Percentiles rank a stretch among this genome's conserved stretches.
These are phyloP conservation scores for Hemerocallis citrina DNA, from an alignment of 106 monocot species.

Conservation along the genomic window DNA sequence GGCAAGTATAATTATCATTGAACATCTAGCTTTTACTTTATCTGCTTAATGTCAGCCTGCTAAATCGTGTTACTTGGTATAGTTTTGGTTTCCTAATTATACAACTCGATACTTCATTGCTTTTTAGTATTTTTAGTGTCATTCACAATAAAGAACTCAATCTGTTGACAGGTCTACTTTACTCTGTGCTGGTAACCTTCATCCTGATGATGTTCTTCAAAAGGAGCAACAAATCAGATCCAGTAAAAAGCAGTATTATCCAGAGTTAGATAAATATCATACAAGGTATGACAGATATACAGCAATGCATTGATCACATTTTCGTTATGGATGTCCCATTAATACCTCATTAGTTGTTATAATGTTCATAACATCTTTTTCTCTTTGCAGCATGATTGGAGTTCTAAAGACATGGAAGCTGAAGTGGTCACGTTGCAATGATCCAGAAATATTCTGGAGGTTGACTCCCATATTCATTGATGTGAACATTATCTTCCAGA, in stretches of 20 bases:
- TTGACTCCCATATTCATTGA: slow-evolving; percentile 3
- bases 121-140: too few relatives aligned
- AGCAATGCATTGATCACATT: neutral
- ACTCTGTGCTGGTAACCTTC: slow-evolving; percentile 56
- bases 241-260: slow-evolving; percentile 36
- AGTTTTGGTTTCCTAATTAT: neutral
- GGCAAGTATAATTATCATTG: slow-evolving; percentile 23
- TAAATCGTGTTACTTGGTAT: slow-evolving; percentile 1
- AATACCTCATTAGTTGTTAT: neutral
- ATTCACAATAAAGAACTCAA: too few relatives aligned
- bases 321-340: neutral
- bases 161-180: slow-evolving; percentile 52
- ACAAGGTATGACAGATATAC: slow-evolving; percentile 23
- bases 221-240: slow-evolving; percentile 21
- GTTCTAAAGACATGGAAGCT: slow-evolving; percentile 43
- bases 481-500: slow-evolving; percentile 1
- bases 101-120: neutral
- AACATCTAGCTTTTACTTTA: neutral
- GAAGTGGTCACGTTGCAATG: slow-evolving; percentile 38
- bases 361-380: neutral
- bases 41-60: neutral
- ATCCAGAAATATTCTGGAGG: slow-evolving; percentile 49
- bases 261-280: slow-evolving; percentile 50
- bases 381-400: slow-evolving; percentile 38
- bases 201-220: slow-evolving; percentile 49